Base-by-base conservation (phyloP, 495 filamentous ascomycete genomes). In the Darksidea phi region DNA sequence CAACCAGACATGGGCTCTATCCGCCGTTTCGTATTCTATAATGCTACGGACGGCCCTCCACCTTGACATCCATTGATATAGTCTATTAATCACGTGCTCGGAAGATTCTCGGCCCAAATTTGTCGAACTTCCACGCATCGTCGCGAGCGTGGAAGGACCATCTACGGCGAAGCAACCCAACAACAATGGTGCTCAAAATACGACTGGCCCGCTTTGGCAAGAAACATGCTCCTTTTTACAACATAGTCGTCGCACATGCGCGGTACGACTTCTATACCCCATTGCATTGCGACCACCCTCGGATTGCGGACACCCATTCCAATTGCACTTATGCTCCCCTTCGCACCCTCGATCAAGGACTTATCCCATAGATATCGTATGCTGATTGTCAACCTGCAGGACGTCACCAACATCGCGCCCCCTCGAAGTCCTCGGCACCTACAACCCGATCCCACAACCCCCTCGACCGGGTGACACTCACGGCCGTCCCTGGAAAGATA, bases 231-330 rank as follows among this genome's bases (percentile, higher is more conserved):
- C 93, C 94, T 2, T 87, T 95, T 71, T 98, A 95, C 82, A 98
- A 98, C 77, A 96, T 98, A 62, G 90, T 97, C 53, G 90, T 98
- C 57, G 82, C 90, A 21, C 92, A 97, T 63, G 93, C 94, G n/a
- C 84, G 93, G 92, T 96, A 83, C 57, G 78, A 59, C 51, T 54
- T 50, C 43, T 43, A 53, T 46, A 26, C 38, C 24, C 23, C 21
- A 53, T 13, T 10, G 18, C 49, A 50, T 34, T 12, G 5, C 25
- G 47, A 48, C 32, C 54, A n/a, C 34, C 51, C 32, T 32, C 28
- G 28, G 10, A 32, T 10, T 10, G 28, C 28, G 28, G n/a, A 32
- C 28, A 7, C 23, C 11, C 49, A 47, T 25, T 25, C 23, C 38
- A 37, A 6, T 20, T 47, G 34, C 49, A 32, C 4, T 32, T 10